Evolutionary conservation across 495 filamentous ascomycete genomes (phyloP).

Genomic region (Polyplosphaeria fusca): DNA sequence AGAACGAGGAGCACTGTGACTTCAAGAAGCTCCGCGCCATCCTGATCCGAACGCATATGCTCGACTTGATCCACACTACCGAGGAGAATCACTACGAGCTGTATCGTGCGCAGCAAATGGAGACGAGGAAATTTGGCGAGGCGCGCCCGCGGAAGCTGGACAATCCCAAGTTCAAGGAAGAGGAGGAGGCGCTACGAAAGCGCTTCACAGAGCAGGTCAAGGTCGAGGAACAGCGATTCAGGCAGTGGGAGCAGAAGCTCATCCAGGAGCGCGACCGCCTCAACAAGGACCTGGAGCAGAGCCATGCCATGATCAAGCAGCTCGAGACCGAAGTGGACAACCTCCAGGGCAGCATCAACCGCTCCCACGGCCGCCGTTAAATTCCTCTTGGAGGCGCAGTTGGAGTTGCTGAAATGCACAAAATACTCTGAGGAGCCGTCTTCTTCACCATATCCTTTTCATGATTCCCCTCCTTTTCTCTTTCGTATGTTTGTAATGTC

Average conservation of each 20-base stretch:
- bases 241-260: conserved; percentile 99
- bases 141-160: conserved; percentile 94
- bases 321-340: conserved; percentile 89
- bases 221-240: conserved; percentile 97
- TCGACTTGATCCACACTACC: conserved; percentile 98
- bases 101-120: conserved; percentile 98
- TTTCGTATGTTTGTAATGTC: conserved; percentile 37
- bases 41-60: conserved; percentile 99
- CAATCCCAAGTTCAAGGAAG: conserved; percentile 99
- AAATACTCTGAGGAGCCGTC: not conserved
- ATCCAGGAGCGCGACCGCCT: conserved; percentile 95
- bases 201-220: conserved; percentile 99
- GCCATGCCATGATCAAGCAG: conserved; percentile 93
- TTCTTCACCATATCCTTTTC: conserved; percentile 25
- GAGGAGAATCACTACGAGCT: conserved; percentile 99
- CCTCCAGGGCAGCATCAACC: conserved; percentile 86
- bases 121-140: conserved; percentile 98
- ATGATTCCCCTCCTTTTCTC: conserved; percentile 32
- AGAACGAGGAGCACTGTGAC: conserved; percentile 99
- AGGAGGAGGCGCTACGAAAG: conserved; percentile 96
- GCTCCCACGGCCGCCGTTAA: conserved; percentile 96
- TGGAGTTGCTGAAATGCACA: conserved; percentile 3
- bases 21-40: conserved; percentile 99
- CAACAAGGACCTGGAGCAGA: conserved; percentile 98
- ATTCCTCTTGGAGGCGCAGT: not conserved